A percentile compares a stretch with the other conserved stretches of the same genome.
Evolutionary conservation across 2,329 filamentous ascomycete genomes (phyloP).

Genomic region (Myriosclerotinia curreyana): DNA sequence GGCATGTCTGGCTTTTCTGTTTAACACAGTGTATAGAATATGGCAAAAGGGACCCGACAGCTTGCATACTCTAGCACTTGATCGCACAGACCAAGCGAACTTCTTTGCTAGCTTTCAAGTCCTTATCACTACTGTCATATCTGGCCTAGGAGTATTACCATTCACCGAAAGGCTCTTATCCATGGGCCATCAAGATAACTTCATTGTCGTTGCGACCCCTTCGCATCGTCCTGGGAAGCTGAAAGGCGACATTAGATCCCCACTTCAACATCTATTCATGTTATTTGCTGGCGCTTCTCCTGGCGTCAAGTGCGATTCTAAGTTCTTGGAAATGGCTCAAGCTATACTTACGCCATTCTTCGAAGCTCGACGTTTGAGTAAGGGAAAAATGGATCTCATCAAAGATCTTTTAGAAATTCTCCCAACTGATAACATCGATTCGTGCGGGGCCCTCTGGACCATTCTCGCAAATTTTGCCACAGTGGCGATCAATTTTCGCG

Average conservation of each 20-base stretch:
- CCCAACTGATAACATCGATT: conserved; percentile 34
- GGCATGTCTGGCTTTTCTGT: conserved; percentile 69
- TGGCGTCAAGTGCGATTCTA: conserved; percentile 30
- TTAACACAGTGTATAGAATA: conserved; percentile 65
- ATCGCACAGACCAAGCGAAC: conserved; percentile 39
- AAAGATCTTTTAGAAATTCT: conserved; percentile 34
- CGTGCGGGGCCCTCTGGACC: conserved; percentile 33
- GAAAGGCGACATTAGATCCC: conserved; percentile 52
- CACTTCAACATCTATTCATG: conserved; percentile 64
- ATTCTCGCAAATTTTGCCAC: conserved; percentile 35
- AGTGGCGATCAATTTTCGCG: conserved; percentile 27
- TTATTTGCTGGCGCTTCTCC: conserved; percentile 45
- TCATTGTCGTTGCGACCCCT: conserved; percentile 64
- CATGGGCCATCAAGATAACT: conserved; percentile 52
- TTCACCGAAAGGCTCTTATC: conserved; percentile 61
- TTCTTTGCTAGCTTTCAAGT: conserved; percentile 55
- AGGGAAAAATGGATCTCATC: conserved; percentile 42
- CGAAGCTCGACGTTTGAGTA: conserved; percentile 40
- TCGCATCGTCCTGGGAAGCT: conserved; percentile 53
- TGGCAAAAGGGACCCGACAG: conserved; percentile 57
- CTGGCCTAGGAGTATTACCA: conserved; percentile 54
- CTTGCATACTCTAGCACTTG: conserved; percentile 27
- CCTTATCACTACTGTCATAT: conserved; percentile 49
- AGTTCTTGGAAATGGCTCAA: conserved; percentile 41
- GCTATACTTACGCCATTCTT: conserved; percentile 59